Evolutionary conservation across 179 eudicot species (phyloP).

Genomic region (Spinacia oleracea): DNA sequence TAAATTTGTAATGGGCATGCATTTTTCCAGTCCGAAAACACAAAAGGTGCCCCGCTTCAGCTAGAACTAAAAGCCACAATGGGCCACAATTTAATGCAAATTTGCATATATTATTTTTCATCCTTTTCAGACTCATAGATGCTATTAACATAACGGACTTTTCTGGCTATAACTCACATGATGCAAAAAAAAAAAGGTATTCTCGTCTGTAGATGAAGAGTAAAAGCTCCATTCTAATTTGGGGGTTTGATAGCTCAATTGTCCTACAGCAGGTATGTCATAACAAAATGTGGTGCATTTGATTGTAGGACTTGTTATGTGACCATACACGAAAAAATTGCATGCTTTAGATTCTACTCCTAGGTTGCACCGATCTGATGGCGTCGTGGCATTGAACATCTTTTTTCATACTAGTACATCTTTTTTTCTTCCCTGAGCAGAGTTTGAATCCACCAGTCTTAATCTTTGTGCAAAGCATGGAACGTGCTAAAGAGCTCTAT

Average conservation of each 20-base stretch:
- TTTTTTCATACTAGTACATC: slow-evolving; percentile 10
- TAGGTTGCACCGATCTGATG: background rate
- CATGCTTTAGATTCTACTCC: background rate
- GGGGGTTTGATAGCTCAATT: background rate
- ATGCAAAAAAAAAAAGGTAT: background rate
- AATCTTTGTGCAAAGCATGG: slow-evolving; percentile 87
- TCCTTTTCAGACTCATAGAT: background rate
- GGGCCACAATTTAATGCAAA: background rate
- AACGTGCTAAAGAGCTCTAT: slow-evolving; percentile 83
- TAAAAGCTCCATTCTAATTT: background rate
- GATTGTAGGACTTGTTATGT: background rate
- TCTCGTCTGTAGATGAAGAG: background rate
- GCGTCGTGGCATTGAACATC: background rate
- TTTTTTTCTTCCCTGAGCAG: slow-evolving; percentile 36
- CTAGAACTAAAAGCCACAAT: background rate
- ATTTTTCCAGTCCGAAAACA: background rate
- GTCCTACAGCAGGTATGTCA: background rate
- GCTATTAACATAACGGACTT: background rate
- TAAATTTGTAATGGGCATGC: background rate
- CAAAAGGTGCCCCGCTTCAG: background rate
- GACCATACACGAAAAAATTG: background rate
- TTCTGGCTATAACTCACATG: background rate
- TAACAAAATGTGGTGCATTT: background rate
- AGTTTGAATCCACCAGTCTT: slow-evolving; percentile 90
- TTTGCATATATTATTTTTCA: background rate